phyloP scores from a whole-genome alignment of 768 basidiomycete genomes.

The Punctularia strigosozonata region DNA sequence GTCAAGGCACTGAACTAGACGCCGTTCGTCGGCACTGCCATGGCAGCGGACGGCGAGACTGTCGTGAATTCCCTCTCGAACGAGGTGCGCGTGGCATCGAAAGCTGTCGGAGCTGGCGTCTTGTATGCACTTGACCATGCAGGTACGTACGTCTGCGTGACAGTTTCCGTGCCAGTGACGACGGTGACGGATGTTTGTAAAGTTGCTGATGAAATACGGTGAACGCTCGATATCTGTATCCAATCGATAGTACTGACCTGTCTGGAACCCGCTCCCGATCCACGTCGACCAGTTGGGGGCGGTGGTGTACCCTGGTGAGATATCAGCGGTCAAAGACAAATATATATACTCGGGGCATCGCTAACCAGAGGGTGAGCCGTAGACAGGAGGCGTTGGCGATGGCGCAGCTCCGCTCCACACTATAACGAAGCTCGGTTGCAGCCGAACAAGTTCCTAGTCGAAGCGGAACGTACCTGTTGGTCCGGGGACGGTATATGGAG shows the following conservation, averaged over 20 bases:
- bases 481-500: neutral
- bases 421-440: neutral
- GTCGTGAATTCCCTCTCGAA: too few relatives aligned
- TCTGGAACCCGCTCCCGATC: constrained; percentile 3
- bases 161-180: neutral
- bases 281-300: neutral
- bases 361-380: neutral
- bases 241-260: neutral
- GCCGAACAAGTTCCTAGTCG: neutral
- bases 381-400: neutral
- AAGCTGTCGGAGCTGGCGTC: neutral
- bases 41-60: too few relatives aligned
- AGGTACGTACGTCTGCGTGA: neutral
- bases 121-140: neutral
- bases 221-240: neutral
- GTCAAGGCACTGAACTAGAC: too few relatives aligned
- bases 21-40: too few relatives aligned
- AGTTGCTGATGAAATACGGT: neutral
- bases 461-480: neutral
- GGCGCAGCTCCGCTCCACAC: neutral
- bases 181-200: neutral
- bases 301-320: neutral
- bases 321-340: neutral
- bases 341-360: neutral
- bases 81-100: too few relatives aligned